These are phyloP conservation scores for Cunninghamia lanceolata DNA, from an alignment of 75 land plant genomes.

Conservation along the genomic window DNA sequence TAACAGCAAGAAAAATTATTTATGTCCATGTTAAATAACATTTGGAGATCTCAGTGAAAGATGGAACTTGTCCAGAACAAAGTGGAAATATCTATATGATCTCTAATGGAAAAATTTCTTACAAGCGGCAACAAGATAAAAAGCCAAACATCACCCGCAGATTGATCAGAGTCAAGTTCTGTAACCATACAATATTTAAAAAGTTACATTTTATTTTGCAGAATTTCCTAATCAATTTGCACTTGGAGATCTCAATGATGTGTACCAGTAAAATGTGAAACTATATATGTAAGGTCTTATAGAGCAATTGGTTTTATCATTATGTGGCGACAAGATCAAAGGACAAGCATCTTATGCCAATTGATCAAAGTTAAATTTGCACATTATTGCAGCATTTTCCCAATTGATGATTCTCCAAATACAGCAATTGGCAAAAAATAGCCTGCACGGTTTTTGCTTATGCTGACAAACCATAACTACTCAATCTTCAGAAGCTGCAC, in stretches of 20 bases:
- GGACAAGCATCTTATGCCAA: neutral
- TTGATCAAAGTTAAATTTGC: neutral
- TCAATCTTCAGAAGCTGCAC: slow-evolving; percentile 10
- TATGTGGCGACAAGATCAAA: neutral
- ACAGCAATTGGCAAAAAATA: neutral
- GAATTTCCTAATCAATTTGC: neutral
- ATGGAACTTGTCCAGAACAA: neutral
- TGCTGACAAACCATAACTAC: neutral
- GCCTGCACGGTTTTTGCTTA: neutral
- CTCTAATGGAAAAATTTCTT: neutral
- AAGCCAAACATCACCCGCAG: neutral
- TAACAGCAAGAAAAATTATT: neutral
- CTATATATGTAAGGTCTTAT: neutral
- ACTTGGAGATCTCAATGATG: neutral
- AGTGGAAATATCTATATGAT: neutral
- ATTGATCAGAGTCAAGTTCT: neutral
- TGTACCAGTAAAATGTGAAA: neutral
- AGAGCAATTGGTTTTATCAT: neutral
- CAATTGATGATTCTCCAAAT: neutral
- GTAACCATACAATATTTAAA: neutral
- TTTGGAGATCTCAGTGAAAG: neutral
- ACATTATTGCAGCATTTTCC: neutral
- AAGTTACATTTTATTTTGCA: neutral
- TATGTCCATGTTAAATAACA: neutral
- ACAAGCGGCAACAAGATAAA: neutral